A percentile compares a stretch with the other conserved stretches of the same genome.
Evolutionary conservation across 1,284 basidiomycete genomes (phyloP).

Genomic region (Ustilago curta): DNA sequence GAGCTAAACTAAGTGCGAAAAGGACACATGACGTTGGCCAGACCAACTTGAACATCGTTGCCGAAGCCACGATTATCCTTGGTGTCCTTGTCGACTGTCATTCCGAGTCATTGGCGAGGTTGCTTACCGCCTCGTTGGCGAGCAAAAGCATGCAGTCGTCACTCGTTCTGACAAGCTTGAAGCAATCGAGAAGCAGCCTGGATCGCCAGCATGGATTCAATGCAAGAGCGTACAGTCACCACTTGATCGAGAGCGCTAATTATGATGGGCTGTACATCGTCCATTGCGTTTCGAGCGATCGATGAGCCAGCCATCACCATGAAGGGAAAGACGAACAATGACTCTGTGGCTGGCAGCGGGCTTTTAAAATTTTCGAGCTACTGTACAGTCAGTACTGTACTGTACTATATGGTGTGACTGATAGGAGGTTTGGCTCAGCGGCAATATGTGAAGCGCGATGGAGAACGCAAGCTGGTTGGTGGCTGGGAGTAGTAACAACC

Average conservation of each 20-base stretch:
- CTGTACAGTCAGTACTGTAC: neutral
- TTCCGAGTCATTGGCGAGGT: neutral
- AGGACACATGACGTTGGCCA: no score
- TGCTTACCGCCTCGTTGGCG: neutral
- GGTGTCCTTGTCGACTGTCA: neutral
- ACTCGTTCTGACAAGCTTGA: neutral
- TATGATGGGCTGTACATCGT: no score
- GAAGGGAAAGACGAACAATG: neutral
- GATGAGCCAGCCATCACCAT: no score
- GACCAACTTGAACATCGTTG: no score
- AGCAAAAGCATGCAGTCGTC: neutral
- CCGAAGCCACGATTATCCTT: no score
- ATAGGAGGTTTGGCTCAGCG: neutral
- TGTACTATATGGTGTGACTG: neutral
- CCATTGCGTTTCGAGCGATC: no score
- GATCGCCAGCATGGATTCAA: no score
- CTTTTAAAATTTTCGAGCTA: neutral
- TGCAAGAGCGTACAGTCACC: no score
- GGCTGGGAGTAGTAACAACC: no score
- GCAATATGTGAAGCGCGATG: neutral
- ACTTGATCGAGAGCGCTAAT: no score
- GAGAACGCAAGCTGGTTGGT: neutral
- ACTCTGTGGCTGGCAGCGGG: slow-evolving; percentile 13
- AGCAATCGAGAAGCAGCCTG: neutral
- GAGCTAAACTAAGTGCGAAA: no score